phyloP scores from a whole-genome alignment of 1,284 basidiomycete genomes.

The Ustilago shanxiensis region DNA sequence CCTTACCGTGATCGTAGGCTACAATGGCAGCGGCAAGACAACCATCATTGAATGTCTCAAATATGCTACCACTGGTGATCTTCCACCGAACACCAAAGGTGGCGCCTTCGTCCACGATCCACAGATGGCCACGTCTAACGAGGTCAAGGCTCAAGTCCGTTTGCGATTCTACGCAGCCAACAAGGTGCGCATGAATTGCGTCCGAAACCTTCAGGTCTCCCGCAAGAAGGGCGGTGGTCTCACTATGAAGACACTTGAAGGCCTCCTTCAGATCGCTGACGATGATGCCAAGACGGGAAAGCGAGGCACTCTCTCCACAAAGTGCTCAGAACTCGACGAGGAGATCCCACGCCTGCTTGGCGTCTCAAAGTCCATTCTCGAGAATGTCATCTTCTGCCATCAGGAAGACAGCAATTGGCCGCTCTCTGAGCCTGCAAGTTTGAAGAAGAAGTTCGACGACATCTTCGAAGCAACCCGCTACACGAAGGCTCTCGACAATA shows the following conservation, averaged over 20 bases:
- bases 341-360: conserved; percentile 88
- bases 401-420: conserved; percentile 99
- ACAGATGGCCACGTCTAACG: conserved; percentile 94
- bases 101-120: conserved; percentile 99
- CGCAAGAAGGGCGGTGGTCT: conserved; percentile 79
- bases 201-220: conserved; percentile 91
- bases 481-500: conserved; percentile 94
- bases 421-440: conserved; percentile 84
- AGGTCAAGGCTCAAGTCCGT: conserved; percentile 98
- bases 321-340: conserved; percentile 82
- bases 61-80: conserved; percentile 97
- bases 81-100: conserved; percentile 96
- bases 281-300: conserved; percentile 75
- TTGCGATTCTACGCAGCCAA: conserved; percentile 92
- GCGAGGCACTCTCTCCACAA: conserved; percentile 64
- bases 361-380: conserved; percentile 94
- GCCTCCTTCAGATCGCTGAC: conserved; percentile 83
- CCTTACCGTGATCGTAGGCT: conserved; percentile 97
- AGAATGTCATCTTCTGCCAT: conserved; percentile 99
- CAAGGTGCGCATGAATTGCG: conserved; percentile 81
- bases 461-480: conserved; percentile 92
- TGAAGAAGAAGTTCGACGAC: conserved; percentile 99
- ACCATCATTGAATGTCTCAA: conserved; percentile 99
- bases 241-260: conserved; percentile 98
- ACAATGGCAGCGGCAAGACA: conserved; percentile 98